A percentile compares a stretch with the other conserved stretches of the same genome.
These are phyloP conservation scores for Favolaschia claudopus DNA, from an alignment of 768 basidiomycete genomes.

Conservation along the genomic window DNA sequence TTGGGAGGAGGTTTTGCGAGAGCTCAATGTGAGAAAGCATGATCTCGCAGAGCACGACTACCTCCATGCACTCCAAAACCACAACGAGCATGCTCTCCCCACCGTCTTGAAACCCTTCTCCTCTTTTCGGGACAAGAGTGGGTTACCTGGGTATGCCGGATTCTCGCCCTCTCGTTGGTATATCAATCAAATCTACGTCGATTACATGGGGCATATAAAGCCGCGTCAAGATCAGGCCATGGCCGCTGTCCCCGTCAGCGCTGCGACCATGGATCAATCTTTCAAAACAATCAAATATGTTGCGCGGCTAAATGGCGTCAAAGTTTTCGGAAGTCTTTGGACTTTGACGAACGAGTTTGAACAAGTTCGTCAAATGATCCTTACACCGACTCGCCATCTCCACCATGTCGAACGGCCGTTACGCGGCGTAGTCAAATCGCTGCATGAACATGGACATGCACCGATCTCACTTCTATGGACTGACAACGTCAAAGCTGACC, in stretches of 20 bases:
- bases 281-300: neutral
- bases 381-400: neutral
- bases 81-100: neutral
- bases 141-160: neutral
- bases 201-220: neutral
- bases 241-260: neutral
- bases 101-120: neutral
- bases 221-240: neutral
- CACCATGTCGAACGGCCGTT: neutral
- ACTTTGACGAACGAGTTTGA: neutral
- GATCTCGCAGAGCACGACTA: neutral
- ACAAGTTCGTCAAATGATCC: neutral
- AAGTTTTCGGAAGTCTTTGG: neutral
- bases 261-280: neutral
- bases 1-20: neutral
- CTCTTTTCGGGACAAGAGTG: neutral
- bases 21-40: neutral
- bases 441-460: neutral
- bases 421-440: neutral
- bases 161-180: neutral
- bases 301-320: neutral
- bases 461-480: neutral
- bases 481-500: neutral
- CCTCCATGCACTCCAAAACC: neutral
- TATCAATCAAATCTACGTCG: neutral